phyloP scores from a whole-genome alignment of 345 rosid species.

The Durio zibethinus region DNA sequence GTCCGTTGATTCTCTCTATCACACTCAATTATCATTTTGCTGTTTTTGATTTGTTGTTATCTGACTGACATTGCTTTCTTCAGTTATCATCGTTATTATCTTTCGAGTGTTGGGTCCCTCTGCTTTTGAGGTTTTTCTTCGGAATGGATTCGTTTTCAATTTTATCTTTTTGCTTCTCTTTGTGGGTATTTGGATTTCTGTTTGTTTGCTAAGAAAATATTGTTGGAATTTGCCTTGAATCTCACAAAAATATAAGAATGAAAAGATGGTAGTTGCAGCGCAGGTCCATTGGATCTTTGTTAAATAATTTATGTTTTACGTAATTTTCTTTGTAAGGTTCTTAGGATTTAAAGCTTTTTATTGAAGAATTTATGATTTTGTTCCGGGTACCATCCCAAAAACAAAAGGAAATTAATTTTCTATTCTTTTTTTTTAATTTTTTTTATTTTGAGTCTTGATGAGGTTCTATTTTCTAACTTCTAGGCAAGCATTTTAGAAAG shows the following conservation, averaged over 20 bases:
- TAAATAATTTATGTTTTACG: neutral
- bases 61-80: neutral
- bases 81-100: neutral
- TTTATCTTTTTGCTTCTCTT: neutral
- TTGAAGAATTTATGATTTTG: neutral
- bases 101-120: neutral
- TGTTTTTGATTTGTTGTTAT: neutral
- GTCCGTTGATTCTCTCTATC: neutral
- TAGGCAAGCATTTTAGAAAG: neutral
- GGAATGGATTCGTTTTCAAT: neutral
- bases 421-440: neutral
- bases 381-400: neutral
- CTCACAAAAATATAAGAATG: neutral
- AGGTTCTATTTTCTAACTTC: neutral
- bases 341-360: neutral
- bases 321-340: neutral
- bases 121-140: neutral
- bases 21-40: neutral
- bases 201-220: conserved; percentile 14
- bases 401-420: neutral
- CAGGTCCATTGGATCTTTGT: neutral
- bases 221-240: no score
- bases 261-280: neutral
- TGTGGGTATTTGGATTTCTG: neutral
- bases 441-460: neutral